Evolutionary conservation across 768 basidiomycete species (phyloP).

Genomic region (Coprinellus micaceus): DNA sequence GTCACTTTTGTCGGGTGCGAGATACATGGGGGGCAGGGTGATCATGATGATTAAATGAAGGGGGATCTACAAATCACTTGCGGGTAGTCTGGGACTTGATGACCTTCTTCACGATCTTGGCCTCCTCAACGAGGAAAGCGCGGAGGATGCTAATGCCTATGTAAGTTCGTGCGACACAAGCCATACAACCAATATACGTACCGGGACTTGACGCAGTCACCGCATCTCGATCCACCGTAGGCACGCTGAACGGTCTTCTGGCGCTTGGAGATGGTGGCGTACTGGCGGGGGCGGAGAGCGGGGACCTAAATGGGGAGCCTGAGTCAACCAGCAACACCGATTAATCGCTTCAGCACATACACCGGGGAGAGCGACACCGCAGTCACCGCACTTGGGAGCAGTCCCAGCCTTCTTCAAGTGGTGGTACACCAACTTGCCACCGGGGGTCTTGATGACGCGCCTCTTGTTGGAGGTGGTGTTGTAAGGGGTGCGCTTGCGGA

Average conservation of each 20-base stretch:
- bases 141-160: slow-evolving; percentile 76
- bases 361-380: slow-evolving; percentile 89
- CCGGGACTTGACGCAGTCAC: slow-evolving; percentile 93
- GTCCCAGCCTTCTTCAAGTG: slow-evolving; percentile 93
- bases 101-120: slow-evolving; percentile 99
- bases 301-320: slow-evolving; percentile 56
- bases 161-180: background rate
- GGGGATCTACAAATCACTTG: slow-evolving; percentile 31
- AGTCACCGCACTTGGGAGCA: slow-evolving; percentile 97
- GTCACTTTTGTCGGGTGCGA: background rate
- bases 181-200: slow-evolving; percentile 33
- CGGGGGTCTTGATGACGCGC: slow-evolving; percentile 95
- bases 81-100: slow-evolving; percentile 80
- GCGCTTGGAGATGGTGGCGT: slow-evolving; percentile 94
- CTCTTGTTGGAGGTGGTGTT: slow-evolving; percentile 97
- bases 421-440: slow-evolving; percentile 97
- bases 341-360: slow-evolving; percentile 45
- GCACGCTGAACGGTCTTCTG: slow-evolving; percentile 95
- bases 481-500: slow-evolving; percentile 97
- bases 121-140: slow-evolving; percentile 98
- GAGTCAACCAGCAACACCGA: background rate
- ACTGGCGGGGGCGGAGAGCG: slow-evolving; percentile 93
- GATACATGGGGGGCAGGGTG: slow-evolving; percentile 1
- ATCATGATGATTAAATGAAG: background rate
- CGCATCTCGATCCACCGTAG: slow-evolving; percentile 97